Conservation (phyloP, 2,329 filamentous ascomycete genomes). For the Truncatella angustata region DNA sequence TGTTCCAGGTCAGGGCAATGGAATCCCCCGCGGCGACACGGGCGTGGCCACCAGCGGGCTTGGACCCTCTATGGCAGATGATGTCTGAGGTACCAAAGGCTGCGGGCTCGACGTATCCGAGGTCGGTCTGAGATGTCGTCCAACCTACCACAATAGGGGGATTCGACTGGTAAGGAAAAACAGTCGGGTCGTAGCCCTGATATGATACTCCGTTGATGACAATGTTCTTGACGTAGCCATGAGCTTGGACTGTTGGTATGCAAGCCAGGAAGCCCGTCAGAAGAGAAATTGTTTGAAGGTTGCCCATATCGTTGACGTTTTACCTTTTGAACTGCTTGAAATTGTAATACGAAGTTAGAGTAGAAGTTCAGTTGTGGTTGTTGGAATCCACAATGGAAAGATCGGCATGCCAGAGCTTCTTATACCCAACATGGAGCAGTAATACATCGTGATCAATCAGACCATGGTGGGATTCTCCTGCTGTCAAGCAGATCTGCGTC, state of each 20-base stretch:
- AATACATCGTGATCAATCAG: not conserved
- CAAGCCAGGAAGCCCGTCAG: constrained; percentile 14
- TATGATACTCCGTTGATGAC: constrained; percentile 24
- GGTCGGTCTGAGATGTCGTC: constrained; percentile 29
- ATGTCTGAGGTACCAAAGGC: constrained; percentile 41
- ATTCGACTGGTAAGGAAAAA: constrained; percentile 16
- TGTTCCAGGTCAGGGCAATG: constrained; percentile 46
- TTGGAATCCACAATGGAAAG: not conserved
- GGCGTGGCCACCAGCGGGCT: constrained; percentile 37
- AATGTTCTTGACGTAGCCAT: constrained; percentile 27
- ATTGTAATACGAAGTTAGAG: not conserved
- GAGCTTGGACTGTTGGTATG: constrained; percentile 18
- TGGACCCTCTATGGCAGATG: constrained; percentile 45
- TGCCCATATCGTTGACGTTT: not conserved
- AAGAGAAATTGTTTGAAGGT: not conserved
- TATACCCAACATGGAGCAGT: not conserved
- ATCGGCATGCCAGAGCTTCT: not conserved
- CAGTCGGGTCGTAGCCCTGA: constrained; percentile 22
- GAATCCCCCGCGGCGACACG: constrained; percentile 42
- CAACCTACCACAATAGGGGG: constrained; percentile 29
- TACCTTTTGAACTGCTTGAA: not conserved
- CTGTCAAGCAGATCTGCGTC: not conserved
- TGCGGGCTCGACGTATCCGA: constrained; percentile 46
- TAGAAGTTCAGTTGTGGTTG: not conserved
- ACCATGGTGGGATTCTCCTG: not conserved